phyloP scores from a whole-genome alignment of 129 eudicot species.

The Kitagawia praeruptora region DNA sequence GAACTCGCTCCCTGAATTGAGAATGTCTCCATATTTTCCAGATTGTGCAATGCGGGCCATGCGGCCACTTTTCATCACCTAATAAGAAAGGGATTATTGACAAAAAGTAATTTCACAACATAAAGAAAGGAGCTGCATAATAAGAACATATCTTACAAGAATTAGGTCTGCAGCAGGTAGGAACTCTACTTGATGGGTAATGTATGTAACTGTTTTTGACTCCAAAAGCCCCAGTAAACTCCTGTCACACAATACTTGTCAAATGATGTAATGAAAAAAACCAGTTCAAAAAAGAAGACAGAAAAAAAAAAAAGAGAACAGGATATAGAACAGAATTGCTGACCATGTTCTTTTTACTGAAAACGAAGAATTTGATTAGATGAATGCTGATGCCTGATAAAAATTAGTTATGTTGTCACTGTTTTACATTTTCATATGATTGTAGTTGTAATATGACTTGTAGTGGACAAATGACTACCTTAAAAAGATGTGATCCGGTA shows the following conservation, averaged over 20 bases:
- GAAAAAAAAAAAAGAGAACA: not conserved
- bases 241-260: slow-evolving; percentile 32
- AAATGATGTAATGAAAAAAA: not conserved
- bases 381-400: not conserved
- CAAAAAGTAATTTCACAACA: not conserved
- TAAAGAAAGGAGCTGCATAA: slow-evolving; percentile 9
- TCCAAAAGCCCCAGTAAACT: slow-evolving; percentile 59
- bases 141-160: slow-evolving; percentile 39
- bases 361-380: not conserved
- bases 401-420: not conserved
- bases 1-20: slow-evolving; percentile 62
- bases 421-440: not conserved
- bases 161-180: slow-evolving; percentile 82
- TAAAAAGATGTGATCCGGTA: slow-evolving; percentile 78
- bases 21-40: slow-evolving; percentile 69
- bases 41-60: slow-evolving; percentile 58
- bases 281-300: not conserved
- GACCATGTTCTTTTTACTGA: not conserved
- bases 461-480: slow-evolving; percentile 27
- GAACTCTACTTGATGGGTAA: slow-evolving; percentile 95
- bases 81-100: slow-evolving; percentile 7
- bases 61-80: slow-evolving; percentile 83
- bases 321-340: not conserved
- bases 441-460: not conserved
- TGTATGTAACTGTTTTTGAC: slow-evolving; percentile 71